Percentiles rank a stretch among this genome's conserved stretches.
Evolutionary conservation across 371 early-diverging fungal species (phyloP).

Genomic region (Dinochytrium kinnereticum): DNA sequence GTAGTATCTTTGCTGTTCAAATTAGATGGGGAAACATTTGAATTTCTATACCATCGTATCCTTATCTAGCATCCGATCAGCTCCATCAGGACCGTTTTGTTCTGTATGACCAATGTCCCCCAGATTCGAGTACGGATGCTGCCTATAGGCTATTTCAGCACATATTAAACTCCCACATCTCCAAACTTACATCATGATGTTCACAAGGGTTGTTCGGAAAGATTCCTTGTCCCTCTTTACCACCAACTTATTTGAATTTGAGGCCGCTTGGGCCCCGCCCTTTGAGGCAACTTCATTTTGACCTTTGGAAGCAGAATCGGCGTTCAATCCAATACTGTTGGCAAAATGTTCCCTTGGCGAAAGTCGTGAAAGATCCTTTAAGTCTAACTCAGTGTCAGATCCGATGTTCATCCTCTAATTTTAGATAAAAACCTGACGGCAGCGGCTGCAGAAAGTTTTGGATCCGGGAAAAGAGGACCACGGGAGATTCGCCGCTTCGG

Average conservation of each 20-base stretch:
- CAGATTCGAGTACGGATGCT: slow-evolving; percentile 17
- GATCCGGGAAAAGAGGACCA: slow-evolving; percentile 44
- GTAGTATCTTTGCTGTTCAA: slow-evolving; percentile 60
- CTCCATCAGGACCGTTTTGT: neutral
- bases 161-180: too few species aligned
- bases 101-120: neutral
- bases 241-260: too few species aligned
- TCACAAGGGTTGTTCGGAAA: slow-evolving; percentile 56
- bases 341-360: slow-evolving; percentile 18
- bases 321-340: slow-evolving; percentile 24
- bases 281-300: too few species aligned
- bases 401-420: too few species aligned
- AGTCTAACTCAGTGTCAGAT: too few species aligned
- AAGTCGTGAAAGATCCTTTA: slow-evolving; percentile 12
- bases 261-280: too few species aligned
- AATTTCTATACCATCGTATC: slow-evolving; percentile 34
- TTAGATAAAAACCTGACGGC: too few species aligned
- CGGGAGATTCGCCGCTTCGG: slow-evolving; percentile 28
- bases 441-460: slow-evolving; percentile 36
- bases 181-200: slow-evolving; percentile 59
- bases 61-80: slow-evolving; percentile 38
- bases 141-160: slow-evolving; percentile 17
- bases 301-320: too few species aligned
- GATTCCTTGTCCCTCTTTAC: slow-evolving; percentile 52
- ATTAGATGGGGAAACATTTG: neutral